Evolutionary conservation across 805 yeast genomes (phyloP), one percentile per base, ranked within the genome.

Genomic region (Suhomyces kilbournensis): DNA sequence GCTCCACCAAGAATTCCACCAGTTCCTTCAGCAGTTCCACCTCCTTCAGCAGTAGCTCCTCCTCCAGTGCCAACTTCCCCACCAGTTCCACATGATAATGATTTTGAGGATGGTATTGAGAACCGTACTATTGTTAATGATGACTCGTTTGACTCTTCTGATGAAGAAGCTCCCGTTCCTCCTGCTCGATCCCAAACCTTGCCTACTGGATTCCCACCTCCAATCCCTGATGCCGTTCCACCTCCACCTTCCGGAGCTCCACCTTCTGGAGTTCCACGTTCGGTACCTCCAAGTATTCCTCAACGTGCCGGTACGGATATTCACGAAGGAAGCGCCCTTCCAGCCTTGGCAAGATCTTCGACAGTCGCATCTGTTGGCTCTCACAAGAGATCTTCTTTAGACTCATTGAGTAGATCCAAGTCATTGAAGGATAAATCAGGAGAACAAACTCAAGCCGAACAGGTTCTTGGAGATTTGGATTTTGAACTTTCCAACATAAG

Each of bases 381-480:
- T 7, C 42, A 30, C 47, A 48, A 47, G 19, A 45, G 62, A 20
- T 25, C 48, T 12, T 61, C 65, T 38, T 49, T 51, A 2, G 67
- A 61, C 23, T 58, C 61, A 12, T 2, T 56, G 7, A 44, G 59
- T 2, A 46, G 65, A 22, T 35, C 58, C 14, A 56, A 55, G 25
- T 59, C 66, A 2, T 44, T 54, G 34, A 56, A 55, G 26, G 59
- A 55, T 17, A 58, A 57, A 17, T 19, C 46, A 14, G 55, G 51
- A 3, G 71, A 62, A 39, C 57, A 55, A 38, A 55, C 64, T 2
- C 75, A 66, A 47, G 76, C 78, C 2, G 72, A 67, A 6, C 22
- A 50, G 2, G 52, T 60, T 15, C 49, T 65, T 26, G 59, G 54
- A 7, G 63, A 60, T 5, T 49, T 74, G 22, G 69, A 70, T 45